Base-by-base conservation (phyloP, 1,284 basidiomycete genomes). In the Fistulinella staudtii region DNA sequence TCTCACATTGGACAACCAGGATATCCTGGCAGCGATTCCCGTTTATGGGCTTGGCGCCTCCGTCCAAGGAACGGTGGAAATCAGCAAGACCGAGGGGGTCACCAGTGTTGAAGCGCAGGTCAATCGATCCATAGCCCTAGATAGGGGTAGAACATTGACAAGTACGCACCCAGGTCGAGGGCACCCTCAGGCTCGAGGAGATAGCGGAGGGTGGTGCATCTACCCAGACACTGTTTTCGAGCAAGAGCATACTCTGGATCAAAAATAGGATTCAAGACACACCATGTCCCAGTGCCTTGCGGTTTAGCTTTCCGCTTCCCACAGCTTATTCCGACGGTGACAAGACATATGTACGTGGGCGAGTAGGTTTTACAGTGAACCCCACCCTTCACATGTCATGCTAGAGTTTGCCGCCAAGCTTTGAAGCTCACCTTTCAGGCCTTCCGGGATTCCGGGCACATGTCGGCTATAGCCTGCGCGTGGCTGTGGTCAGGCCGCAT, bases 51-150 rank as follows among this genome's bases (percentile, higher is more conserved):
- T 66, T 30, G 74, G 71, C 5, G 72, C 71, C 2, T 57, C 64
- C 25, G 70, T 87, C 13, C 74, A 79, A 53, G 85, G 85, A 9
- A 64, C 57, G 1, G 66, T 88, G 15, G 75, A 80, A 22, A 55
- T 86, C 20, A 53, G 61, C 39, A 84, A 80, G 64, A 62, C 70
- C 2, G 79, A 81, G 10, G 72, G 72, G 21, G 64, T 86, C 21
- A 70, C 69, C 3, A 74, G 72, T 23, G 79, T 88, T 23, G 82
- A 84, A 51, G 72, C 82, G 36, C 79, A 82, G 71, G 84, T 77
- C 23, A 39, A 39, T 41, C 24, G 25, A 8, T 45, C 14, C 8
- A 36, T 39, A 14, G n/a, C n/a, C 20, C 27, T 27, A 21, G 24
- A 42, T n/a, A 43, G 23, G 30, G 33, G 34, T 2, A 35, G 69